phyloP scores from a whole-genome alignment of 2,329 filamentous ascomycete genomes.

The Cercospora sp. region DNA sequence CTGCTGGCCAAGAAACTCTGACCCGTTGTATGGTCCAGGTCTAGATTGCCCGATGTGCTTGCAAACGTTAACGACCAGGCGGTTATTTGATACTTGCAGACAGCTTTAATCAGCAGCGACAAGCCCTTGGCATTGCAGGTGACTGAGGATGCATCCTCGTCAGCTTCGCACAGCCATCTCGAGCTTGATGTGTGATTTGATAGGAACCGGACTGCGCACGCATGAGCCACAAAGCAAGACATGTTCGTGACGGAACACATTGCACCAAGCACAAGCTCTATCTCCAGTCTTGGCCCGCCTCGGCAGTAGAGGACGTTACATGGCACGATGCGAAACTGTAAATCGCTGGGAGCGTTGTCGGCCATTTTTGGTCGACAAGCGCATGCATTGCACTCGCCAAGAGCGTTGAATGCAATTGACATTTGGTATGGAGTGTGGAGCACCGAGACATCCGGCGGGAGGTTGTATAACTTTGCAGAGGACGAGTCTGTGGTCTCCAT shows the following conservation, averaged over 20 bases:
- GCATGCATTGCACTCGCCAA: background rate
- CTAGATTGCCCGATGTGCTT: background rate
- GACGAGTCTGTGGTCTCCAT: background rate
- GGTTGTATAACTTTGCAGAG: background rate
- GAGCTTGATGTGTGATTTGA: background rate
- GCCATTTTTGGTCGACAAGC: background rate
- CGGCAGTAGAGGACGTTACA: background rate
- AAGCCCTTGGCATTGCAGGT: background rate
- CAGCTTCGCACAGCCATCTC: background rate
- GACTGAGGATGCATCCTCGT: background rate
- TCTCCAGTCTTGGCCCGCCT: conserved; percentile 1
- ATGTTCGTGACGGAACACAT: background rate
- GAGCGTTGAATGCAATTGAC: background rate
- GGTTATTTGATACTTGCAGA: background rate
- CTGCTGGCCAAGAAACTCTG: background rate
- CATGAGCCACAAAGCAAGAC: background rate
- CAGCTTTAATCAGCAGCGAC: background rate
- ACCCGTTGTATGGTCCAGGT: background rate
- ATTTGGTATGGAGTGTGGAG: background rate
- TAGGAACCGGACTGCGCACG: background rate
- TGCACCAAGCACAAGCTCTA: background rate
- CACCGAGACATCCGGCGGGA: background rate
- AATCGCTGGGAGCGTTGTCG: background rate
- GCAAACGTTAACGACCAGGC: background rate
- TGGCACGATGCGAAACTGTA: background rate